Evolutionary conservation across 768 basidiomycete species (phyloP).

Genomic region (Phaeotremella skinneri): DNA sequence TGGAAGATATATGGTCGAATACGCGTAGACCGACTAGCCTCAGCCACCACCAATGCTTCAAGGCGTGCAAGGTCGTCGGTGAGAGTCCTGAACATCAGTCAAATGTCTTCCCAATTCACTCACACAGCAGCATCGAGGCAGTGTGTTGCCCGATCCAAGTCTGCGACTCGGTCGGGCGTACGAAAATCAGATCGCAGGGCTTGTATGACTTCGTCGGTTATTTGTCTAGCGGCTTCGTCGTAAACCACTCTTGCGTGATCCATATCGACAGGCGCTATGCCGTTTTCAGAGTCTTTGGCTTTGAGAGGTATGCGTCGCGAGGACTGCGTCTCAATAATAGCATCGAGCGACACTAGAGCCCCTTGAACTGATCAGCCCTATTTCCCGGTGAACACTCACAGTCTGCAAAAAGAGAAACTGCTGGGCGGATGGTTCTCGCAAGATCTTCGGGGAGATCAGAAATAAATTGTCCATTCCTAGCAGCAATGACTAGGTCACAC

Average conservation of each 20-base stretch:
- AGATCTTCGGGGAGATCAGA: slow-evolving; percentile 10
- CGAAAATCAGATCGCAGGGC: neutral
- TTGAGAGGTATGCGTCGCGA: neutral
- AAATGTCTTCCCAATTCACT: neutral
- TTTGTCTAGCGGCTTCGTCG: neutral
- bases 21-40: neutral
- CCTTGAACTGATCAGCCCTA: neutral
- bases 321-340: too few species aligned
- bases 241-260: neutral
- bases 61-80: neutral
- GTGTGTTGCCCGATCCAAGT: slow-evolving; percentile 13
- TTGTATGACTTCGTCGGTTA: neutral
- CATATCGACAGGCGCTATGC: neutral
- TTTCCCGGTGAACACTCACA: neutral
- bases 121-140: slow-evolving; percentile 9
- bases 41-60: neutral
- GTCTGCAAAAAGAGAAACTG: slow-evolving; percentile 3
- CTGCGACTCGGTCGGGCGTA: slow-evolving; percentile 3
- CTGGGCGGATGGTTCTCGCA: slow-evolving; percentile 3
- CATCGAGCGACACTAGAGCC: neutral
- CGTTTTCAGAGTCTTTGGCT: neutral
- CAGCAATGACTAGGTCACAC: neutral
- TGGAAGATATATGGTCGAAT: slow-evolving; percentile 1
- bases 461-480: slow-evolving; percentile 11
- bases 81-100: neutral